Conservation (phyloP, 2,329 filamentous ascomycete species). For the Ramularia endophylla region DNA sequence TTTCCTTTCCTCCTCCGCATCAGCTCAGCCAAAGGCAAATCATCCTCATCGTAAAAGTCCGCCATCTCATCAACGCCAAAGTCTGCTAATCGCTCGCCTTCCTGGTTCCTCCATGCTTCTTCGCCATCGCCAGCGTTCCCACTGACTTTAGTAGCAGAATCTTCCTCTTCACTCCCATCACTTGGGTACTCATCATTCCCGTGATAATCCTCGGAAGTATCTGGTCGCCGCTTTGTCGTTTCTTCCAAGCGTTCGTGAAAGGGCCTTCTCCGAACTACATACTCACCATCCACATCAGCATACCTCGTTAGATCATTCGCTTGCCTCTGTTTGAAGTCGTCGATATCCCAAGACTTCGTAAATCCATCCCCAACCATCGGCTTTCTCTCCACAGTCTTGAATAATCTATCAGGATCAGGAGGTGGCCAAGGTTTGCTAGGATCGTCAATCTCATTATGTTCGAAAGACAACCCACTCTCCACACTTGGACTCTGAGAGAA, state of each 20-base stretch:
- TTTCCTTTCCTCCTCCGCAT: constrained; percentile 48
- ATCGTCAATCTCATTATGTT: constrained; percentile 70
- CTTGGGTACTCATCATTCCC: constrained; percentile 35
- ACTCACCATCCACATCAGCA: constrained; percentile 22
- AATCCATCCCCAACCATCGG: constrained; percentile 31
- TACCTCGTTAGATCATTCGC: constrained; percentile 44
- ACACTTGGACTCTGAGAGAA: constrained; percentile 49
- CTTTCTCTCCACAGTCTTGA: constrained; percentile 21
- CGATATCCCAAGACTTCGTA: constrained; percentile 38
- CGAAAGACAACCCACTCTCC: constrained; percentile 53
- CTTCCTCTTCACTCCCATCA: constrained; percentile 17
- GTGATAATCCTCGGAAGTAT: constrained; percentile 19
- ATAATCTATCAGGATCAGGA: constrained; percentile 45
- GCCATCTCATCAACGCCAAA: constrained; percentile 75
- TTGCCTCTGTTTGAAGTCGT: constrained; percentile 51
- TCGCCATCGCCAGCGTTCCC: constrained; percentile 38
- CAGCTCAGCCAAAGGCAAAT: constrained; percentile 65
- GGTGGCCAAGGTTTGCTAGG: constrained; percentile 42
- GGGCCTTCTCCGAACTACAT: constrained; percentile 34
- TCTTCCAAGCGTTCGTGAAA: constrained; percentile 39
- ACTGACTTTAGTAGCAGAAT: neutral
- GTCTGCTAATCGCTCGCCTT: constrained; percentile 68
- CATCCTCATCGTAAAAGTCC: constrained; percentile 61
- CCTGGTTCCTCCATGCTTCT: constrained; percentile 65
- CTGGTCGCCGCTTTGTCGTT: constrained; percentile 7